phyloP scores from a whole-genome alignment of 345 rosid species.

The Populus nigra region DNA sequence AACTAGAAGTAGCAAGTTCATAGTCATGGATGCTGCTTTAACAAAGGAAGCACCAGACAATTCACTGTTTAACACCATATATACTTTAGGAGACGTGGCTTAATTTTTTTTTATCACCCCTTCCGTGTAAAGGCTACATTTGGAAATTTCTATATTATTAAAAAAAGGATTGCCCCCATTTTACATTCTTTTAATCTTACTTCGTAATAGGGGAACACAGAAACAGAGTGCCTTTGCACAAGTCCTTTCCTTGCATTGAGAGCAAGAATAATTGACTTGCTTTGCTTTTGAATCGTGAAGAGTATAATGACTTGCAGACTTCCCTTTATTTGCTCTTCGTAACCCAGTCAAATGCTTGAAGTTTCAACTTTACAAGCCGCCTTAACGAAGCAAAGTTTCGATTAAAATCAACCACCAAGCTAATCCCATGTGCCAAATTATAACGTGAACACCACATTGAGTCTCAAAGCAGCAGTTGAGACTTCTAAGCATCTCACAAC shows the following conservation, averaged over 20 bases:
- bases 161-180: not conserved
- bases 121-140: not conserved
- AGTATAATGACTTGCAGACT: not conserved
- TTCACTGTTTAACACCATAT: not conserved
- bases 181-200: constrained; percentile 12
- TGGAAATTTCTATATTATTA: too few species aligned
- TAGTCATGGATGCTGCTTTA: constrained; percentile 33
- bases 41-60: not conserved
- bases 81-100: not conserved
- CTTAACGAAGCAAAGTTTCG: not conserved
- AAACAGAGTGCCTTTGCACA: not conserved
- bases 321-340: not conserved
- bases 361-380: not conserved
- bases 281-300: constrained; percentile 12
- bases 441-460: not conserved
- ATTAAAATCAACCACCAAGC: not conserved
- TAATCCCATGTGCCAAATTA: not conserved
- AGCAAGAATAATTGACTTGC: constrained; percentile 26
- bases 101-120: not conserved
- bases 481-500: not conserved
- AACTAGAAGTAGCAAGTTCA: constrained; percentile 25
- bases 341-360: constrained; percentile 9
- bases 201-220: constrained; percentile 4
- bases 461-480: not conserved
- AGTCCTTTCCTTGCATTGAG: constrained; percentile 24